Evolutionary conservation across 169 alveolate species (phyloP), one percentile per base, ranked within the genome.

Genomic region (Toxoplasma gondii): DNA sequence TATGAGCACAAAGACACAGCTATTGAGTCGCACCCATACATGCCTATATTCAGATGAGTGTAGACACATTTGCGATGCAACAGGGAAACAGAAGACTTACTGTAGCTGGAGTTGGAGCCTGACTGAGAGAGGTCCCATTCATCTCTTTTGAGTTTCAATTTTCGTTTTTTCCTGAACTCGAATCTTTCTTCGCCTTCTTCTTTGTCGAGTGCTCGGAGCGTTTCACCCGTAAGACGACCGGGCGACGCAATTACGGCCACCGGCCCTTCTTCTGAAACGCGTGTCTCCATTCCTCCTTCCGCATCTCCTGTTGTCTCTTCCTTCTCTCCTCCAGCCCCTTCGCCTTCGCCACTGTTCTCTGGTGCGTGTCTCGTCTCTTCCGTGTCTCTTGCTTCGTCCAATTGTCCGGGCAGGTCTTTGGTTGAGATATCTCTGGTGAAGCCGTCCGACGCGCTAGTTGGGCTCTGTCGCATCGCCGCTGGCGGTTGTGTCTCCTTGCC

Each of bases 21-120:
- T 17, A 34, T 69, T n/a, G n/a, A 31, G 1, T 31, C n/a, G n/a
- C 74, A 64, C n/a, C 74, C 74, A 64, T 27, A 31, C 74, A 27
- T 4, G 34, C 22, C 9, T 64, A 64, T 16, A 64, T 27, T 12
- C 22, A 64, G 74, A 27, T 64, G 34, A 31, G 5, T 64, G 24
- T 16, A 64, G 74, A 31, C 74, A 7, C 29, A 1, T 27, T 4
- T 27, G 74, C 74, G n/a, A 1, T 27, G 34, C 74, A 16, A 27
- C 31, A 64, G 74, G 74, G 7, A 49, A 49, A 12, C 58, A 12
- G 58, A 16, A 78, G 86, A 78, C 86, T 19, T 38, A 78, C 86
- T 78, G 86, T 78, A 78, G 45, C 86, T 78, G 39, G 86, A 78
- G 86, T 78, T 78, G 39, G 86, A 78, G 39, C 86, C 86, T 7